phyloP scores from a whole-genome alignment of 345 rosid species.

The Citrus unshiu region DNA sequence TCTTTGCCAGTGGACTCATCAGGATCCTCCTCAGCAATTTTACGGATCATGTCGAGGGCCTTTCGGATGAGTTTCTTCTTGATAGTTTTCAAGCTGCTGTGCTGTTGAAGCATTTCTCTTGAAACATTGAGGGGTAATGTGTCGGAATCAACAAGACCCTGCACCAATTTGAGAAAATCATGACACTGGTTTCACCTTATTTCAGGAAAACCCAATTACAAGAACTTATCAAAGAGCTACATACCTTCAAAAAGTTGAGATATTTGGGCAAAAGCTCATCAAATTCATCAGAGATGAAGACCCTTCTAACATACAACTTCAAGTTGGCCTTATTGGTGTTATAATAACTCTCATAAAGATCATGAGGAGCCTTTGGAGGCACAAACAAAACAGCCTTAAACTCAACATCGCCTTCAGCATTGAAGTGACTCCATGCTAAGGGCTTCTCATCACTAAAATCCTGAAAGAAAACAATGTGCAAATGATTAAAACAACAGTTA shows the following conservation, averaged over 20 bases:
- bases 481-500: slow-evolving; percentile 9
- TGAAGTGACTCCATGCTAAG: slow-evolving; percentile 88
- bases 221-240: neutral
- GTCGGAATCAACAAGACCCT: slow-evolving; percentile 99
- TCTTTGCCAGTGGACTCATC: slow-evolving; percentile 72
- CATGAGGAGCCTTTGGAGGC: slow-evolving; percentile 96
- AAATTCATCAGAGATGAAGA: slow-evolving; percentile 97
- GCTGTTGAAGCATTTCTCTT: slow-evolving; percentile 97
- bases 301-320: slow-evolving; percentile 88
- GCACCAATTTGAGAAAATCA: slow-evolving; percentile 19
- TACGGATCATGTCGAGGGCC: slow-evolving; percentile 96
- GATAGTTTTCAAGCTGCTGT: slow-evolving; percentile 91
- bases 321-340: slow-evolving; percentile 81
- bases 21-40: slow-evolving; percentile 89
- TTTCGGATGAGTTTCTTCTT: slow-evolving; percentile 95
- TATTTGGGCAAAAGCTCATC: slow-evolving; percentile 96
- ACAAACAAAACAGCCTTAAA: slow-evolving; percentile 91
- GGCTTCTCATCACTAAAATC: slow-evolving; percentile 89
- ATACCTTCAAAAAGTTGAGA: slow-evolving; percentile 86
- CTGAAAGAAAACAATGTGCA: slow-evolving; percentile 35
- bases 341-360: slow-evolving; percentile 91
- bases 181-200: neutral
- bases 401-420: slow-evolving; percentile 97
- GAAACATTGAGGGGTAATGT: slow-evolving; percentile 92
- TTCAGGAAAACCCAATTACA: neutral